Evolutionary conservation across 2,329 filamentous ascomycete species (phyloP).

Genomic region (Neophaeococcomyces aloes): DNA sequence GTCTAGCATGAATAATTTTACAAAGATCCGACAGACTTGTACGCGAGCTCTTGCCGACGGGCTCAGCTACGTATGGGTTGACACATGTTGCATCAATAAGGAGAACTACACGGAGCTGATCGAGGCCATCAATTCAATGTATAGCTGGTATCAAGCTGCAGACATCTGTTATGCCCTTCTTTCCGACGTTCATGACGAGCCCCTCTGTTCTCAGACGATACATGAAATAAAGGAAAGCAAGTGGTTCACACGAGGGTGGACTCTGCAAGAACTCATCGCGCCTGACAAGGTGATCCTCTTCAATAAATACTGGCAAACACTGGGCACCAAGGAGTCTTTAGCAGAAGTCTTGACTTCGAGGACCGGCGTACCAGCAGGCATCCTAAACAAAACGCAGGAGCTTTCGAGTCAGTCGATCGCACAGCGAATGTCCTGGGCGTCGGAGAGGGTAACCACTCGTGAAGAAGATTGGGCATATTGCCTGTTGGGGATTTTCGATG

Average conservation of each 20-base stretch:
- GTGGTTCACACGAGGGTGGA: conserved; percentile 9
- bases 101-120: conserved; percentile 19
- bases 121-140: conserved; percentile 16
- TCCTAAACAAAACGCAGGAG: neutral
- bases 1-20: neutral
- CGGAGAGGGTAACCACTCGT: conserved; percentile 25
- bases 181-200: conserved; percentile 6
- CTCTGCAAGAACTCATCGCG: conserved; percentile 10
- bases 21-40: conserved; percentile 3
- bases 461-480: conserved; percentile 37
- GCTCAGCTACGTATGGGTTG: conserved; percentile 16
- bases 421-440: conserved; percentile 34
- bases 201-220: too few relatives aligned
- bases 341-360: neutral
- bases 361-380: neutral
- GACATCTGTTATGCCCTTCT: conserved; percentile 10
- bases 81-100: conserved; percentile 23
- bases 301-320: neutral
- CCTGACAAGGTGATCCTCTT: conserved; percentile 4
- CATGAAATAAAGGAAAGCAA: neutral
- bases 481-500: conserved; percentile 35
- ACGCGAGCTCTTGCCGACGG: neutral
- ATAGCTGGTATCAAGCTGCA: conserved; percentile 20
- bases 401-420: conserved; percentile 22
- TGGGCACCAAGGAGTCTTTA: neutral